Percentiles rank a stretch among this genome's conserved stretches.
phyloP scores from a whole-genome alignment of 257 asterid species.

The Eustoma russellianum region DNA sequence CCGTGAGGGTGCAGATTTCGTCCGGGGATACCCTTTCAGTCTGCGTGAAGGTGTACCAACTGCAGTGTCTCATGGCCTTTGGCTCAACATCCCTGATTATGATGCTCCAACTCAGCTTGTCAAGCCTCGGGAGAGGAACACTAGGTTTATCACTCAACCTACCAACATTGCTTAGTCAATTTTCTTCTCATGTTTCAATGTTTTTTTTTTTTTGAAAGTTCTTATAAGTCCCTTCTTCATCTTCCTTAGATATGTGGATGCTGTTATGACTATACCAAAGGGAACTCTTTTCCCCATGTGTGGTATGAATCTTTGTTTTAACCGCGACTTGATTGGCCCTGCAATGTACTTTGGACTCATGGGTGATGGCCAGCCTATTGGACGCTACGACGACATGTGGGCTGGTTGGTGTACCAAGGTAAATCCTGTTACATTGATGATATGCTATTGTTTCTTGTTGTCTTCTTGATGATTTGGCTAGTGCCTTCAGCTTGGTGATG shows the following conservation, averaged over 20 bases:
- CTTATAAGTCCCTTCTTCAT: neutral
- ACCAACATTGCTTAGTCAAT: neutral
- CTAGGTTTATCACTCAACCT: conserved; percentile 14
- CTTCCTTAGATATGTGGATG: conserved; percentile 30
- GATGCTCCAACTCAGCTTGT: conserved; percentile 43
- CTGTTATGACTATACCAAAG: conserved; percentile 33
- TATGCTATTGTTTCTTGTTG: neutral
- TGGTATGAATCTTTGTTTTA: conserved; percentile 33
- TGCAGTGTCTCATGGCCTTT: conserved; percentile 37
- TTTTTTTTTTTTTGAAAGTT: neutral
- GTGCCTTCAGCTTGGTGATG: neutral
- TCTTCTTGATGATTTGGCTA: neutral
- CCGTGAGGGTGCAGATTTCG: conserved; percentile 35
- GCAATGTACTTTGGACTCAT: conserved; percentile 35
- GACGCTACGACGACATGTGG: conserved; percentile 40
- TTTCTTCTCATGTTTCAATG: neutral
- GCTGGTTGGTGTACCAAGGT: conserved; percentile 43
- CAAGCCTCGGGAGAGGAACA: conserved; percentile 37
- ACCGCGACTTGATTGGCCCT: conserved; percentile 32
- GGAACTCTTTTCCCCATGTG: conserved; percentile 38
- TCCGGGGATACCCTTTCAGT: conserved; percentile 40
- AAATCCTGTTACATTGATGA: neutral
- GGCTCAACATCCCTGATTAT: conserved; percentile 43
- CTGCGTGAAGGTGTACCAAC: conserved; percentile 35
- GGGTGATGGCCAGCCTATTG: conserved; percentile 40